Conservation (phyloP, 352 stramenopile species). For the Pythium myriotylum region DNA sequence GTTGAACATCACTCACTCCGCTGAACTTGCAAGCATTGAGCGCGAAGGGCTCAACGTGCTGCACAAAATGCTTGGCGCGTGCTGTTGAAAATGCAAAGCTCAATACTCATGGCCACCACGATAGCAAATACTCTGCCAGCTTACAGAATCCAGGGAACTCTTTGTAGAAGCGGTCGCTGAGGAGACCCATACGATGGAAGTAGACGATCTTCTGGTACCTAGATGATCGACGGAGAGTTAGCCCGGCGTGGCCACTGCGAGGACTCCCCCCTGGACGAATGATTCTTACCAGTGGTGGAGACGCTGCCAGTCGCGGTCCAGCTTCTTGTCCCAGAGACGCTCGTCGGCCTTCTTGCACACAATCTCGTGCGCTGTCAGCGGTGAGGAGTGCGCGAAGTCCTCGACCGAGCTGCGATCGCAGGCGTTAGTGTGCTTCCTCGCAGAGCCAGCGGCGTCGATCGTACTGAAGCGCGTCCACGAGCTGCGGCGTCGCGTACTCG, state of each 20-base stretch:
- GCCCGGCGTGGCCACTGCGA: no score
- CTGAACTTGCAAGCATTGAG: constrained; percentile 54
- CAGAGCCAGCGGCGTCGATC: constrained; percentile 4
- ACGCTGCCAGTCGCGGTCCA: constrained; percentile 69
- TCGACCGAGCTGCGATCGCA: constrained; percentile 48
- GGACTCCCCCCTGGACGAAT: no score
- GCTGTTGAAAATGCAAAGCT: constrained; percentile 31
- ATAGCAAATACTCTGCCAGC: no score
- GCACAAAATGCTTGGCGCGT: constrained; percentile 57
- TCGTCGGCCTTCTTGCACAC: constrained; percentile 41
- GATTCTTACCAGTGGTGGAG: constrained; percentile 56
- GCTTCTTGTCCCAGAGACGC: constrained; percentile 50
- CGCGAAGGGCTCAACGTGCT: constrained; percentile 67
- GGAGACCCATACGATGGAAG: constrained; percentile 69
- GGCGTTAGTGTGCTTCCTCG: background rate
- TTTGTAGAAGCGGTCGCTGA: constrained; percentile 63
- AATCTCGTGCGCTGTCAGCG: constrained; percentile 46
- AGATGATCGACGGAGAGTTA: no score
- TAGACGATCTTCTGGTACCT: constrained; percentile 79
- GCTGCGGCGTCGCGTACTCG: constrained; percentile 63
- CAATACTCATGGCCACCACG: background rate
- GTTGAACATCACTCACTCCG: constrained; percentile 35
- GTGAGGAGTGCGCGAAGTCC: constrained; percentile 44
- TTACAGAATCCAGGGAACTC: constrained; percentile 64
- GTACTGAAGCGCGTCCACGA: constrained; percentile 59